Percentiles rank a stretch among this genome's conserved stretches.
Conservation (phyloP, 2,329 filamentous ascomycete genomes). For the Ophiostoma montium region DNA sequence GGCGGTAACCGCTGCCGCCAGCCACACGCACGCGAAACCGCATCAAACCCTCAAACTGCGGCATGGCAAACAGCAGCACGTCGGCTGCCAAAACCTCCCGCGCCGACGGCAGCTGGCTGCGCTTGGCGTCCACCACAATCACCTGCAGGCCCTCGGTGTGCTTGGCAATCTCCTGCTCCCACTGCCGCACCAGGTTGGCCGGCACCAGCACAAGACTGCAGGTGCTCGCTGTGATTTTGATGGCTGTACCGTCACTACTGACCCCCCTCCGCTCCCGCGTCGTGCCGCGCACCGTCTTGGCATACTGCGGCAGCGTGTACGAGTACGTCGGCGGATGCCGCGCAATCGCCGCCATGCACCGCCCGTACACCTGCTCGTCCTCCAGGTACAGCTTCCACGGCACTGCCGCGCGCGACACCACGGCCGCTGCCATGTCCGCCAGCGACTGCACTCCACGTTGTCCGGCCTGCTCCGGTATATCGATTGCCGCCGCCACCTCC, state of each 20-base stretch:
- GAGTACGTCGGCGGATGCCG: conserved; percentile 42
- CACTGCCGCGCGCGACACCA: conserved; percentile 49
- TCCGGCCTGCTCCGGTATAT: background rate
- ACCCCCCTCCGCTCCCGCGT: background rate
- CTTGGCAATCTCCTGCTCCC: conserved; percentile 65
- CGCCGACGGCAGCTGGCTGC: conserved; percentile 37
- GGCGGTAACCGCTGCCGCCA: conserved; percentile 17
- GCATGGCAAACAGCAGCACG: conserved; percentile 62
- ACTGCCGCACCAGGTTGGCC: conserved; percentile 70
- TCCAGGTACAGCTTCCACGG: conserved; percentile 55
- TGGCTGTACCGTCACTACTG: too few species aligned
- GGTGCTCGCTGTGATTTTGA: conserved; percentile 45
- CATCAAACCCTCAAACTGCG: conserved; percentile 51
- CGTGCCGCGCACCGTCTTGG: background rate
- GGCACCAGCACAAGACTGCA: conserved; percentile 71
- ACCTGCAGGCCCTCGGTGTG: conserved; percentile 57
- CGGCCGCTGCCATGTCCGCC: conserved; percentile 58
- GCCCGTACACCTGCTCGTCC: conserved; percentile 30
- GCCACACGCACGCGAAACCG: conserved; percentile 32
- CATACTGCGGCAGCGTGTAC: conserved; percentile 41
- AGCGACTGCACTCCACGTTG: conserved; percentile 30
- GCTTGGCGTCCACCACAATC: conserved; percentile 43
- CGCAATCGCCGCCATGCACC: conserved; percentile 41
- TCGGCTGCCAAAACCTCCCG: conserved; percentile 53
- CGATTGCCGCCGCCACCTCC: conserved; percentile 30